These are phyloP conservation scores for Priceomyces haplophilus DNA, from an alignment of 805 yeast genomes.

Conservation along the genomic window DNA sequence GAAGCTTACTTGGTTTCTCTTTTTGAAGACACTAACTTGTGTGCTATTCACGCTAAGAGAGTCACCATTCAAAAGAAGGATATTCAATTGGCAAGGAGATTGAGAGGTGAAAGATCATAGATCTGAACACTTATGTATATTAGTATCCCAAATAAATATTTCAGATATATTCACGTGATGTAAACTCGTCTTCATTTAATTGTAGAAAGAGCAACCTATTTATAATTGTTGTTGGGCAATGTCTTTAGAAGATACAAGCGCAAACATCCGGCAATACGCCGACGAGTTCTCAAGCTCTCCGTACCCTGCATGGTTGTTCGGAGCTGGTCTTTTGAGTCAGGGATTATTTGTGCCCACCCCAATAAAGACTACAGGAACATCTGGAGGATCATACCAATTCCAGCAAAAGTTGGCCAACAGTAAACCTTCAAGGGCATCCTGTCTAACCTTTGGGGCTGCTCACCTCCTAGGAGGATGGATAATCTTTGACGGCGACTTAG, in stretches of 20 bases:
- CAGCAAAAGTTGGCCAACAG: slow-evolving; percentile 16
- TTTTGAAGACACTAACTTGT: slow-evolving; percentile 48
- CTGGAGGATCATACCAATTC: slow-evolving; percentile 19
- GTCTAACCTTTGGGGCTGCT: slow-evolving; percentile 59
- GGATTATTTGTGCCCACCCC: slow-evolving; percentile 15
- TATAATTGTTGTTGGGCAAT: slow-evolving; percentile 1
- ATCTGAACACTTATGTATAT: slow-evolving; percentile 8
- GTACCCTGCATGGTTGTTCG: slow-evolving; percentile 21
- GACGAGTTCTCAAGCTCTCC: slow-evolving; percentile 14
- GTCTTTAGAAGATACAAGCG: slow-evolving; percentile 1
- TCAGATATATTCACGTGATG: not conserved
- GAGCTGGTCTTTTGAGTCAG: slow-evolving; percentile 13
- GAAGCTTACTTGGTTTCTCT: slow-evolving; percentile 47
- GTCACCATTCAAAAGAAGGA: slow-evolving; percentile 48
- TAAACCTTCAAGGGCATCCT: slow-evolving; percentile 39
- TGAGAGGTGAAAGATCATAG: slow-evolving; percentile 48
- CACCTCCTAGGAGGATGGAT: slow-evolving; percentile 69
- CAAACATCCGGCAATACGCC: not conserved
- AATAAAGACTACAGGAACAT: slow-evolving; percentile 11
- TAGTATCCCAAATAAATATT: slow-evolving; percentile 9
- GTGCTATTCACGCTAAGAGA: slow-evolving; percentile 50
- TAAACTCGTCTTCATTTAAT: not conserved
- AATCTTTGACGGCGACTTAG: slow-evolving; percentile 70
- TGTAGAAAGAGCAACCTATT: not conserved
- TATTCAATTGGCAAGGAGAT: slow-evolving; percentile 48